These are phyloP conservation scores for Trapa incisa DNA, from an alignment of 345 rosid species.

Conservation along the genomic window DNA sequence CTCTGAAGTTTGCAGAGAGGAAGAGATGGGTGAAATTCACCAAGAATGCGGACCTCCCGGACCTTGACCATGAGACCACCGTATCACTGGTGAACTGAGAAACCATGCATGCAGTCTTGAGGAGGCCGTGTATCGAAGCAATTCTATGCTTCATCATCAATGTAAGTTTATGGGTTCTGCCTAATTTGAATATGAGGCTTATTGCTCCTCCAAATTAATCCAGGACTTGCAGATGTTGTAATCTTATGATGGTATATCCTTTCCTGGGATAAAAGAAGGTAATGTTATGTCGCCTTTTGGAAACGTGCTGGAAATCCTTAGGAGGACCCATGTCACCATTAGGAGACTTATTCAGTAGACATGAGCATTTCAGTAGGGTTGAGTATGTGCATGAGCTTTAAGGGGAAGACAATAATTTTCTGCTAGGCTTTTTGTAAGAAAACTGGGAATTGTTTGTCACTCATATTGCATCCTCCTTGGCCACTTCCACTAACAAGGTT, in stretches of 20 bases:
- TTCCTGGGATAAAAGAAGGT: background rate
- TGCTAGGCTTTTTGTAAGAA: conserved; percentile 24
- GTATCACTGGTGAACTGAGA: background rate
- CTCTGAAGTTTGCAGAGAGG: conserved; percentile 14
- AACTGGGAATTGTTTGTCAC: background rate
- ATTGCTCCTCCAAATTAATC: background rate
- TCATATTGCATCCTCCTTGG: conserved; percentile 24
- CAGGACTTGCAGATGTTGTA: background rate
- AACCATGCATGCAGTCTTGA: background rate
- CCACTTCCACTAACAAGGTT: conserved; percentile 32
- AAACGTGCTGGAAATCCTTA: no score
- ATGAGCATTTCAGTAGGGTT: conserved; percentile 37
- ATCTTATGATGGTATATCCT: background rate
- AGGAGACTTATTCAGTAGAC: no score
- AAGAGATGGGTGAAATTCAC: conserved; percentile 25
- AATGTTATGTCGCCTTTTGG: no score
- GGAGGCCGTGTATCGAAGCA: background rate
- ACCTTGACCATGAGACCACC: background rate
- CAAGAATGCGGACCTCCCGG: conserved; percentile 7
- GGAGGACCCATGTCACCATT: no score
- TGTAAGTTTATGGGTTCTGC: background rate
- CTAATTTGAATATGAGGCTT: background rate
- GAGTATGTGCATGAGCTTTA: conserved; percentile 48
- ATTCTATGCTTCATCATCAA: no score
- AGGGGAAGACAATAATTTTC: conserved; percentile 25